Base-by-base conservation (phyloP, 768 basidiomycete genomes). In the Mycena galericulata region DNA sequence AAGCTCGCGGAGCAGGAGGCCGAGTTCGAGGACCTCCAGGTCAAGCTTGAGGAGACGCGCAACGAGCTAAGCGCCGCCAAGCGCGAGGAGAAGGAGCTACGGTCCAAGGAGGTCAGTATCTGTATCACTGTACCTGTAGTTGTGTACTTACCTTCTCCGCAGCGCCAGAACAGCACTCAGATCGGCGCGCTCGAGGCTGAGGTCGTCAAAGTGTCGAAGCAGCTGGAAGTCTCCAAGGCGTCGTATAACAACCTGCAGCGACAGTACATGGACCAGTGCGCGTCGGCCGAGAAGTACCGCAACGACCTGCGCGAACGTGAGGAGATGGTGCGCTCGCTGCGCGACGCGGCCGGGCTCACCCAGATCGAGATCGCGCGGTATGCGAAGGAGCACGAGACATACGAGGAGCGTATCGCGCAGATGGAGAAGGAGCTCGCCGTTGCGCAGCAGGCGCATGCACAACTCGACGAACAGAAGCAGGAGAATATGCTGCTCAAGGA, bases 401-500 rank as follows among this genome's bases (percentile, higher is more conserved):
- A 91, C 46, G 95, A 97, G 75, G 87, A 89, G 7, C 90, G 91
- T 18, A 86, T 96, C 55, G 77, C 81, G 8, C 78, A 84, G 9
- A 87, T 97, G n/a, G 92, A 96, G 73, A 73, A 80, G 10, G 95
- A 97, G 63, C 85, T 98, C 3, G 77, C 77, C 4, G 74, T 87
- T 27, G 93, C 95, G 5, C 89, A 91, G 57, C 86, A 89, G 72
- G 90, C 92, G 1, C 90, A 94, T 59, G 86, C 83, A 0, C 87
- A 89, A 66, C 86, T 98, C 40, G 95, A 97, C 66, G 91, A 93
- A 73, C 97, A 98, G 83, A 98, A 98, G 82, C 94, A 95, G 74
- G 95, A 97, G 84, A 98, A 98, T 74, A 76, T 97, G 71, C 80
- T 95, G 75, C 84, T 98, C 67, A 97, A 97, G 76, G 97, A 98